Evolutionary conservation across 257 asterid species (phyloP).

Genomic region (Salvia miltiorrhiza): DNA sequence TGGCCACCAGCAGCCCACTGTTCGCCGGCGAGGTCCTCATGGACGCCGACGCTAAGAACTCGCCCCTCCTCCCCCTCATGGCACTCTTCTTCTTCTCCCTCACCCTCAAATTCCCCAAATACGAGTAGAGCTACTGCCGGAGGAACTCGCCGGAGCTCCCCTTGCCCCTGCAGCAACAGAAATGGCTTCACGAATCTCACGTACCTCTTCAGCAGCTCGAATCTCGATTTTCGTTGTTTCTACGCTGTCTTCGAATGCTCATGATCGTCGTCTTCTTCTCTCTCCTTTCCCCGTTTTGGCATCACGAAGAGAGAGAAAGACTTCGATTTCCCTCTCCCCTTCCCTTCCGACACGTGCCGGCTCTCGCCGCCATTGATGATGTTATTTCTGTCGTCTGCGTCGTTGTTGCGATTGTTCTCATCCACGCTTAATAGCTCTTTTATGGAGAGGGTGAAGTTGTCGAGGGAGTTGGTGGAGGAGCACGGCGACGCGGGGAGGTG

Average conservation of each 20-base stretch:
- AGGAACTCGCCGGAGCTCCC: slow-evolving; percentile 22
- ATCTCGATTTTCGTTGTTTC: slow-evolving; percentile 44
- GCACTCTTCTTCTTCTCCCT: slow-evolving; percentile 41
- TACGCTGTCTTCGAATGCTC: too few species aligned
- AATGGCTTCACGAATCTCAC: slow-evolving; percentile 58
- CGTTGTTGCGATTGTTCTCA: background rate
- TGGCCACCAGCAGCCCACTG: slow-evolving; percentile 70
- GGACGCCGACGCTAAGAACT: slow-evolving; percentile 75
- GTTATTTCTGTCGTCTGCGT: background rate
- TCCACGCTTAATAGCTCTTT: slow-evolving; percentile 27
- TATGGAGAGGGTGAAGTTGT: slow-evolving; percentile 56
- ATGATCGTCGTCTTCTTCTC: slow-evolving; percentile 22
- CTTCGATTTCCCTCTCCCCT: slow-evolving; percentile 45
- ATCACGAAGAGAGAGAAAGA: slow-evolving; percentile 58
- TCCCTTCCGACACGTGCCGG: slow-evolving; percentile 9
- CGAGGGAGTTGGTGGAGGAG: slow-evolving; percentile 61
- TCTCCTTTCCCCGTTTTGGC: slow-evolving; percentile 43
- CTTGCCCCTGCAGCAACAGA: slow-evolving; percentile 33
- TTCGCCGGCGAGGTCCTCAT: slow-evolving; percentile 74
- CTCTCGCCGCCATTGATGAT: background rate
- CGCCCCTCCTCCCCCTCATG: slow-evolving; percentile 48
- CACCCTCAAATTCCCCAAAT: slow-evolving; percentile 58
- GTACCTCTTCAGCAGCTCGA: slow-evolving; percentile 59
- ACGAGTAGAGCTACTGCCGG: slow-evolving; percentile 43
- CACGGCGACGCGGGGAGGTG: slow-evolving; percentile 66